These are phyloP conservation scores for Aspergillus arachidicola DNA, from an alignment of 2,329 filamentous ascomycete species.

Conservation along the genomic window DNA sequence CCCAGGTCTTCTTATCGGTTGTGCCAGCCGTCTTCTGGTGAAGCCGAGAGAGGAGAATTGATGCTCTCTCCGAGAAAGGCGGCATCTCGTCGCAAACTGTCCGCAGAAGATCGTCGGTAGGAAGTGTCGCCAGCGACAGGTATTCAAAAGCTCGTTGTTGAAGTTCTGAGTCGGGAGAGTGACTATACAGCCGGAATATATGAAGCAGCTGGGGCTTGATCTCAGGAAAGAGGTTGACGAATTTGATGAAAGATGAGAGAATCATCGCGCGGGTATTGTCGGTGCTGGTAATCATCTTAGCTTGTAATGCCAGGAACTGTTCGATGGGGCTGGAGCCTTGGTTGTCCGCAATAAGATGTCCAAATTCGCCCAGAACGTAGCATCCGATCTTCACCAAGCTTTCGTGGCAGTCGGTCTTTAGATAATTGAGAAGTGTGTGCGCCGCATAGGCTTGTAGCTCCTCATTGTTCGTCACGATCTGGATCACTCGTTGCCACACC, in stretches of 20 bases:
- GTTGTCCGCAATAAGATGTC: conserved; percentile 91
- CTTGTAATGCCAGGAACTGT: conserved; percentile 89
- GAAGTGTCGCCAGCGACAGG: conserved; percentile 78
- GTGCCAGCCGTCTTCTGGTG: conserved; percentile 93
- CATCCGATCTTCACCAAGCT: conserved; percentile 97
- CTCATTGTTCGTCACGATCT: conserved; percentile 99
- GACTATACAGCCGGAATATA: conserved; percentile 88
- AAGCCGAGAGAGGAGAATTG: conserved; percentile 84
- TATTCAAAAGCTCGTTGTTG: conserved; percentile 98
- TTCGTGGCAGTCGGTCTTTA: conserved; percentile 93
- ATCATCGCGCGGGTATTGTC: conserved; percentile 91
- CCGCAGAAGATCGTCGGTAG: conserved; percentile 85
- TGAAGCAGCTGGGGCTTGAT: conserved; percentile 94
- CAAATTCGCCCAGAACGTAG: conserved; percentile 95
- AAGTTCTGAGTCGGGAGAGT: conserved; percentile 90
- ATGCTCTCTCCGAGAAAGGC: conserved; percentile 91
- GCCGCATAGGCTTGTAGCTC: conserved; percentile 96
- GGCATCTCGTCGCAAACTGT: conserved; percentile 99
- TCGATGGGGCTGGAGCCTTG: conserved; percentile 93
- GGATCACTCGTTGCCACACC: conserved; percentile 97
- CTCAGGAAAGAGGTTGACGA: conserved; percentile 96
- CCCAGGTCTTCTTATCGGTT: conserved; percentile 95
- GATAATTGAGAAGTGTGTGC: conserved; percentile 86
- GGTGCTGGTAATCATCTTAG: conserved; percentile 85
- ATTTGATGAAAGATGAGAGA: conserved; percentile 94